phyloP scores from a whole-genome alignment of 202 grass and related monocot genomes.

The Alloteropsis angusta region DNA sequence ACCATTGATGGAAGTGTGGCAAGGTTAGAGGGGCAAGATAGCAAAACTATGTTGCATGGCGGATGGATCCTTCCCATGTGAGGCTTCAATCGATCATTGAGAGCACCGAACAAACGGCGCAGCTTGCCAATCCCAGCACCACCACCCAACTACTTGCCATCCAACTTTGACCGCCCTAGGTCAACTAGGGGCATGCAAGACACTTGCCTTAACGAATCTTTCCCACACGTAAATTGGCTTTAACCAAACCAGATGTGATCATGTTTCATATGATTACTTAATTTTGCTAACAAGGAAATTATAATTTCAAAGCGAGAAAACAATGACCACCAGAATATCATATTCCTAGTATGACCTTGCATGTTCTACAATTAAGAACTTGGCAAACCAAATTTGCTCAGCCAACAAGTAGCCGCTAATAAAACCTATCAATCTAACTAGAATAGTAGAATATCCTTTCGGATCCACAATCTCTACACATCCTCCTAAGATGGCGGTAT shows the following conservation, averaged over 20 bases:
- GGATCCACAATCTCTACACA: neutral
- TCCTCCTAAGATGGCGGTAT: neutral
- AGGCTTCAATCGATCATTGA: neutral
- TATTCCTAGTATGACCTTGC: neutral
- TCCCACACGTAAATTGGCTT: neutral
- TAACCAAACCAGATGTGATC: neutral
- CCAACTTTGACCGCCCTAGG: neutral
- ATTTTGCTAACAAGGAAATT: neutral
- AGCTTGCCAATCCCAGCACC: neutral
- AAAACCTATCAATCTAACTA: constrained; percentile 1
- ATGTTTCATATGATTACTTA: neutral
- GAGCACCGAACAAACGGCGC: neutral
- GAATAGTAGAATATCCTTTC: neutral
- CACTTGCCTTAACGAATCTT: neutral
- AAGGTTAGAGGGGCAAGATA: neutral
- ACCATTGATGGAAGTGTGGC: neutral
- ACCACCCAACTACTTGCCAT: neutral
- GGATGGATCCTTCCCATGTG: neutral
- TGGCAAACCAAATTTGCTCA: neutral
- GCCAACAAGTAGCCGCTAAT: neutral
- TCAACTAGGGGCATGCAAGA: neutral
- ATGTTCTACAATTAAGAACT: neutral
- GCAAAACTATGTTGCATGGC: neutral
- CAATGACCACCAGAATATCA: neutral
- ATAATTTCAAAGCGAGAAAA: neutral